These are phyloP conservation scores for Calamus simplicifolius DNA, from an alignment of 176 grass and related monocot genomes.

Conservation along the genomic window DNA sequence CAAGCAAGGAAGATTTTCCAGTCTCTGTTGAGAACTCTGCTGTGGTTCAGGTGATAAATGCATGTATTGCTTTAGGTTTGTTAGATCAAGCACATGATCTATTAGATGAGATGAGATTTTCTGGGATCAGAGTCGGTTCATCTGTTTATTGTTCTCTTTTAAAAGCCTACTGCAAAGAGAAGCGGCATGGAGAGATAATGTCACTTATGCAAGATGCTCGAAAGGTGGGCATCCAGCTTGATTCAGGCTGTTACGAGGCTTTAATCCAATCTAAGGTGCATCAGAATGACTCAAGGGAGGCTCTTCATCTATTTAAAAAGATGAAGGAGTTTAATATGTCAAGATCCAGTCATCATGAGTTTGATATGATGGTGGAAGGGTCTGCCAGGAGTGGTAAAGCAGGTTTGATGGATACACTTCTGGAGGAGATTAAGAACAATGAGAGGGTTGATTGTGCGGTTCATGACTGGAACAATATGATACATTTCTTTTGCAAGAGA, in stretches of 20 bases:
- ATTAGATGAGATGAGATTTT: constrained; percentile 89
- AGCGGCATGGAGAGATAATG: constrained; percentile 43
- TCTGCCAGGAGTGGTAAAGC: constrained; percentile 21
- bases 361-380: constrained; percentile 34
- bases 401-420: constrained; percentile 49
- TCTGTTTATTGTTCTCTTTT: constrained; percentile 64
- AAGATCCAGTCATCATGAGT: constrained; percentile 36
- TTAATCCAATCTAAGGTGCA: constrained; percentile 49
- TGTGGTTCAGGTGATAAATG: too few relatives aligned
- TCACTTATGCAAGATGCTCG: constrained; percentile 67
- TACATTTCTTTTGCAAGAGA: constrained; percentile 96
- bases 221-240: constrained; percentile 61
- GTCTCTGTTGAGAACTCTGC: too few relatives aligned
- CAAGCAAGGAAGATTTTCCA: constrained; percentile 26
- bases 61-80: too few relatives aligned
- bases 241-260: constrained; percentile 53
- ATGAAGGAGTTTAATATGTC: constrained; percentile 48
- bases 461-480: constrained; percentile 88
- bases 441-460: constrained; percentile 39
- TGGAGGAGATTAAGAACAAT: constrained; percentile 71
- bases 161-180: constrained; percentile 65
- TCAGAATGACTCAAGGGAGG: constrained; percentile 42
- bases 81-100: constrained; percentile 30
- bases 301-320: constrained; percentile 51
- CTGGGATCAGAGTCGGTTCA: constrained; percentile 69